Conservation (phyloP, 176 grass and related monocot species). For the Cenchrus purpureus region DNA sequence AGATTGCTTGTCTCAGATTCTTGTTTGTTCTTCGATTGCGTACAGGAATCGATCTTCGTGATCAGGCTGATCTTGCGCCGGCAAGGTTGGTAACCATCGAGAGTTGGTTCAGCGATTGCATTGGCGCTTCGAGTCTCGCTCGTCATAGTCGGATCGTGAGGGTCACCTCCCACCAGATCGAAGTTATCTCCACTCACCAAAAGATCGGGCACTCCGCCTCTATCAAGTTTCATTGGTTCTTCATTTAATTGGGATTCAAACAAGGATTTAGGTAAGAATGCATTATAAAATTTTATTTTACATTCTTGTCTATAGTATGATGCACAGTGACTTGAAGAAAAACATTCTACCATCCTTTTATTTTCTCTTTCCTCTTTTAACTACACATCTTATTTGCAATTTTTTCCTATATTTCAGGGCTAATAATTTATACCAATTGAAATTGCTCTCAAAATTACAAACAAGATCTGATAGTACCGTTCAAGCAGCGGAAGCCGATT, state of each 20-base stretch:
- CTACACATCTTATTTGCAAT: conserved; percentile 8
- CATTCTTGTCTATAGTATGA: conserved; percentile 22
- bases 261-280: conserved; percentile 72
- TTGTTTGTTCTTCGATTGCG: no score
- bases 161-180: no score
- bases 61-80: no score
- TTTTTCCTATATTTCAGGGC: conserved; percentile 56
- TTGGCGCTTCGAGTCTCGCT: no score
- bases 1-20: no score
- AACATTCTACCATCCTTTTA: background rate
- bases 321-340: background rate
- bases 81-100: no score
- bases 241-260: conserved; percentile 98
- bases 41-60: no score
- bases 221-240: conserved; percentile 65
- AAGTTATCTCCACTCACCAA: no score
- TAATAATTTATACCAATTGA: conserved; percentile 95
- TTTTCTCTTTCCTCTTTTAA: background rate
- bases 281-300: conserved; percentile 22
- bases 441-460: conserved; percentile 94
- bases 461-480: conserved; percentile 56
- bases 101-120: no score
- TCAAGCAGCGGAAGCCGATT: no score
- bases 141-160: no score
- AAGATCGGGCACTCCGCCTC: no score